Base-by-base conservation (phyloP, 495 filamentous ascomycete genomes). In the Evernia prunastri region DNA sequence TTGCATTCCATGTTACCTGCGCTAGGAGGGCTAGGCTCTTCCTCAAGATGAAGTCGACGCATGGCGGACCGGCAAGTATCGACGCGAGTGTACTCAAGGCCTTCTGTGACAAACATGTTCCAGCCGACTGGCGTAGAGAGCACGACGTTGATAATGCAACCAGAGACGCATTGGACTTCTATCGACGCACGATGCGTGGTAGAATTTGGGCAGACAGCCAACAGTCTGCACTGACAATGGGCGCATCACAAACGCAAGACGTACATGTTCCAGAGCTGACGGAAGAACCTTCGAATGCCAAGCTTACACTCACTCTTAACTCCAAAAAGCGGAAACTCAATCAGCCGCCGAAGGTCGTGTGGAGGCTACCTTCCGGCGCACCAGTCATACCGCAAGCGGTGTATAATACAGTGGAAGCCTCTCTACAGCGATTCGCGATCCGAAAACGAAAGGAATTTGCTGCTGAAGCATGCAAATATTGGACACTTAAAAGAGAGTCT, bases 1-100 rank as follows among this genome's bases (percentile, higher is more conserved):
- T 91, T 70, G 94, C 94, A n/a, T 99, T 97, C 75, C 94, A 99
- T 74, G 94, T 97, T 36, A 97, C 93, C 8, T 99, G 94, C 72
- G 94, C 93, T 15, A 85, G 95, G 45, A 81, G 90, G 66, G 89
- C 92, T 43, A 86, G 88, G 65, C 85, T 99, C 0, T 96, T 89
- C 72, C 78, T 99, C 63, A 96, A 93, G 79, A 97, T 97, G 93
- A 97, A 97, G 75, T 90, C 91, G 56, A 87, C 83, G 56, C 89
- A 94, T 65, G 90, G 90, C 11, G 82, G 81, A 12, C 81, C 88
- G 7, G 86, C 87, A n/a, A 86, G 89, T 23, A 83, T 94, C 63
- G 94, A 99, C 68, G 87, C 91, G n/a, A 89, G 86, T 66, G 84
- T 91, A 27, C 80, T 96, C 33, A 97, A 97, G 72, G 95, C 93